Evolutionary conservation across 208 protist genomes (phyloP).

Genomic region (Strigomonas culicis): DNA sequence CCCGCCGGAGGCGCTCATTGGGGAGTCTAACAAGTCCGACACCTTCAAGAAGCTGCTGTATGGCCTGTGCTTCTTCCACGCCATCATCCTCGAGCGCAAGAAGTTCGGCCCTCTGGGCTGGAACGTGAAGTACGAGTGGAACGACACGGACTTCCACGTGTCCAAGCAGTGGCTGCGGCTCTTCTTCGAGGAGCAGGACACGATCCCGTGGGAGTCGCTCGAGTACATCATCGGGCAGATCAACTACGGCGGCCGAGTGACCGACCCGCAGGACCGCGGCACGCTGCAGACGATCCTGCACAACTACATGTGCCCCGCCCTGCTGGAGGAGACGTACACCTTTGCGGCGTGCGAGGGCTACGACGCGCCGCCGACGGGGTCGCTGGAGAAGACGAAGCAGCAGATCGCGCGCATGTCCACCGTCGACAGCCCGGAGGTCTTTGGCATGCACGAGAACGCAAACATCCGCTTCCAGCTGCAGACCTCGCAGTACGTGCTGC

Average conservation of each 20-base stretch:
- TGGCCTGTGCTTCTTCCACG: slow-evolving; percentile 97
- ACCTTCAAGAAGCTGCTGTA: slow-evolving; percentile 96
- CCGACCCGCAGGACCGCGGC: slow-evolving; percentile 96
- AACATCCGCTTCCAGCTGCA: slow-evolving; percentile 95
- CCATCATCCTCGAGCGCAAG: slow-evolving; percentile 91
- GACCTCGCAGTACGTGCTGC: slow-evolving; percentile 90
- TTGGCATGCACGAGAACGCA: slow-evolving; percentile 97
- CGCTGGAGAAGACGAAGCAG: slow-evolving; percentile 56
- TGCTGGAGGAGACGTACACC: slow-evolving; percentile 83
- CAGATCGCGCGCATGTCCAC: slow-evolving; percentile 89
- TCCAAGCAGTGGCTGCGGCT: slow-evolving; percentile 94
- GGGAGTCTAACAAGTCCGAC: slow-evolving; percentile 50
- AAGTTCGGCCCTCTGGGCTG: slow-evolving; percentile 98
- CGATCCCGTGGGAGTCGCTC: slow-evolving; percentile 96
- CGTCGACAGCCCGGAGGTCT: slow-evolving; percentile 94
- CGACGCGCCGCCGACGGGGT: slow-evolving; percentile 44
- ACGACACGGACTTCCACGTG: slow-evolving; percentile 96
- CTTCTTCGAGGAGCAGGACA: slow-evolving; percentile 94
- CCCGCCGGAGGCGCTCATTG: slow-evolving; percentile 35
- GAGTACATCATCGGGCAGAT: slow-evolving; percentile 98
- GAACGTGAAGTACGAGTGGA: slow-evolving; percentile 98
- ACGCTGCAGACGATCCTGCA: slow-evolving; percentile 91
- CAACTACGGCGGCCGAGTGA: slow-evolving; percentile 98
- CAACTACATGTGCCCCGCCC: slow-evolving; percentile 75
- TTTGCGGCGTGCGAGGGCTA: slow-evolving; percentile 86